Percentiles rank a stretch among this genome's conserved stretches.
These are phyloP conservation scores for Tarenaya hassleriana DNA, from an alignment of 345 rosid genomes.

Conservation along the genomic window DNA sequence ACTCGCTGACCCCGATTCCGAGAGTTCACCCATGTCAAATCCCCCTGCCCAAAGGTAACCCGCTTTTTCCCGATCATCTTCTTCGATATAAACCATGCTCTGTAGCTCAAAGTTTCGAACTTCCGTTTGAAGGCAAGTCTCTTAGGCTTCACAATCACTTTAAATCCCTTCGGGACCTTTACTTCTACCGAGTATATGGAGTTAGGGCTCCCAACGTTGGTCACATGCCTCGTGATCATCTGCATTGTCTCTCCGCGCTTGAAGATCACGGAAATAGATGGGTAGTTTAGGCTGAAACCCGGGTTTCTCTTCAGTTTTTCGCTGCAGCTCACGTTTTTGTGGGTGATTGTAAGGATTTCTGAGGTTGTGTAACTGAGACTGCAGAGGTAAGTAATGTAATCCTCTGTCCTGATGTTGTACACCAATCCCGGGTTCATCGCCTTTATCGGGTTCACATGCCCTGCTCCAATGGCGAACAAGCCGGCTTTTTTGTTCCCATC, in stretches of 20 bases:
- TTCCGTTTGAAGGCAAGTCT: conserved; percentile 41
- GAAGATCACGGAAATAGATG: conserved; percentile 66
- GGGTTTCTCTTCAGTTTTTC: conserved; percentile 30
- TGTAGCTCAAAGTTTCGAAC: conserved; percentile 56
- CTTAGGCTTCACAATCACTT: conserved; percentile 54
- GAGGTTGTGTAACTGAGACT: conserved; percentile 53
- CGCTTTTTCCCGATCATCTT: conserved; percentile 31
- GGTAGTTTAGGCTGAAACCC: conserved; percentile 84
- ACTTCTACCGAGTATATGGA: conserved; percentile 64
- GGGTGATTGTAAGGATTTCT: conserved; percentile 66
- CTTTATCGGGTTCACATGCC: conserved; percentile 73
- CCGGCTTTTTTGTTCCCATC: conserved; percentile 60
- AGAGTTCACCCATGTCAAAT: conserved; percentile 72
- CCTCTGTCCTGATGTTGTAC: conserved; percentile 63
- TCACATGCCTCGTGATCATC: conserved; percentile 52
- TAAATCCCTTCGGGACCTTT: conserved; percentile 49
- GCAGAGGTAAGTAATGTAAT: conserved; percentile 78
- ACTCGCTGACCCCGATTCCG: conserved; percentile 42
- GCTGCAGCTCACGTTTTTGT: conserved; percentile 58
- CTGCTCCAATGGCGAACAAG: conserved; percentile 71
- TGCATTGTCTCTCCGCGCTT: conserved; percentile 44
- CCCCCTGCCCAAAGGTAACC: conserved; percentile 47
- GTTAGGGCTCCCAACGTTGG: conserved; percentile 67
- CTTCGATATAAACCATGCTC: conserved; percentile 50
- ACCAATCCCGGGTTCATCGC: conserved; percentile 78